Base-by-base conservation (phyloP, 1,139 yeast genomes). In the Arxiozyma bovina region DNA sequence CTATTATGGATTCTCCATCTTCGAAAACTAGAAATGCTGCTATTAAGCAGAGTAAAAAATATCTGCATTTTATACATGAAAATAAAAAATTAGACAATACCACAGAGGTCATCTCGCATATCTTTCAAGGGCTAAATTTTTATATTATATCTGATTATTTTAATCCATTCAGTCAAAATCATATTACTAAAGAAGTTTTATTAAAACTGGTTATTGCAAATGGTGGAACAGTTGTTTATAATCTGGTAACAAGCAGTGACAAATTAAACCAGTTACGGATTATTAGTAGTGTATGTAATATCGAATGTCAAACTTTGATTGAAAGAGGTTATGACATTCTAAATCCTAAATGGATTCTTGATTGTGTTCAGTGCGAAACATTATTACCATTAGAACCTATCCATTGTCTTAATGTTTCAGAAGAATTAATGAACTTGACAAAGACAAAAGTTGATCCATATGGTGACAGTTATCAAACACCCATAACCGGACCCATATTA, bases 331-430 rank as follows among this genome's bases (percentile, higher is more conserved):
- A 75, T 60, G 88, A 85, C 62, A 74, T 91, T 0, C 65, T 89
- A 8, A 76, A 71, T 53, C 91, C 95, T 0, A 69, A 70, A 21
- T 93, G 96, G 96, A 67, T 89, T 8, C 72, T 81, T 49, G 90
- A 87, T 59, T 82, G 95, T 61, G 71, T 87, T 3, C 63, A 70
- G 17, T 68, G 74, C 22, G 63, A 70, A 0, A 58, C 63, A 1
- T 54, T 83, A 1, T 68, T 88, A 0, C 78, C 77, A 1, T 61
- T 85, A 12, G 96, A 88, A 61, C 85, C 88, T 0, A 63, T 69
- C 11, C 82, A 87, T 63, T 71, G 85, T 43, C 75, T 78, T 49
- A 57, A 58, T 44, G 78, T 72, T 1, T 70, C 74, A 3, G 58
- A 65, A 18, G 58, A 54, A 0, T 54, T 76, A 38, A 38, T 55